Percentiles rank a stretch among this genome's conserved stretches.
Conservation (phyloP, 495 filamentous ascomycete genomes). For the Penicillium psychrofluorescens region DNA sequence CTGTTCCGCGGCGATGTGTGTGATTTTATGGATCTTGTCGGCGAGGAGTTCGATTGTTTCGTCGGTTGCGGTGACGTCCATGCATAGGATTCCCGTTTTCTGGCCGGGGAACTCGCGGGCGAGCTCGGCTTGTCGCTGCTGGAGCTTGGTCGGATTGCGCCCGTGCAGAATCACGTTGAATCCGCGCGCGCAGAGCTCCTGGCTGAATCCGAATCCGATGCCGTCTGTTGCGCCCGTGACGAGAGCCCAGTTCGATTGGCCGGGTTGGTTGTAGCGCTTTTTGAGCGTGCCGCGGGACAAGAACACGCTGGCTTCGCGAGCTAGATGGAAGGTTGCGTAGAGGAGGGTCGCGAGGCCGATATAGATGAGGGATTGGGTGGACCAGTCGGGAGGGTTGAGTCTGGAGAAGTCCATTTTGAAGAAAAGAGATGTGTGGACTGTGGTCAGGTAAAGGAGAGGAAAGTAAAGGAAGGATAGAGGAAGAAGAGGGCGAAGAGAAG, state of each 20-base stretch:
- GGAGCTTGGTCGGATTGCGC: conserved; percentile 41
- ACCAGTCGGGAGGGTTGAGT: conserved; percentile 1
- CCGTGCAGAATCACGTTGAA: conserved; percentile 56
- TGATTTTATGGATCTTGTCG: conserved; percentile 8
- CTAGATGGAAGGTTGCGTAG: conserved; percentile 7
- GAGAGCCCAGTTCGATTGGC: conserved; percentile 41
- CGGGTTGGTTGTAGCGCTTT: conserved; percentile 10
- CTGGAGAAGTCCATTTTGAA: background rate
- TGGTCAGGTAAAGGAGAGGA: too few relatives aligned
- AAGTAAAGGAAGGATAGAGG: too few relatives aligned
- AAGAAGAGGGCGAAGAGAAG: too few relatives aligned
- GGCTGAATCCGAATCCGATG: conserved; percentile 45
- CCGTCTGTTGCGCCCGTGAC: conserved; percentile 55
- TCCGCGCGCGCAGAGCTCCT: conserved; percentile 43
- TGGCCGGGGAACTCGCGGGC: conserved; percentile 19
- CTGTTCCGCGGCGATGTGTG: background rate
- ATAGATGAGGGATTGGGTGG: conserved; percentile 3
- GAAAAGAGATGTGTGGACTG: too few relatives aligned
- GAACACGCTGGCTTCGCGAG: conserved; percentile 13
- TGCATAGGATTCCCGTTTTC: conserved; percentile 5
- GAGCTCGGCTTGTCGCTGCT: conserved; percentile 18
- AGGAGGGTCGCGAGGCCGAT: conserved; percentile 12
- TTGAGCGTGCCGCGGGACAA: conserved; percentile 9
- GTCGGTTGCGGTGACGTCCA: too few relatives aligned
- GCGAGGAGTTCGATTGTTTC: conserved; percentile 12